Evolutionary conservation across 768 basidiomycete genomes (phyloP), one percentile per base, ranked within the genome.

Genomic region (Boletus edulis): DNA sequence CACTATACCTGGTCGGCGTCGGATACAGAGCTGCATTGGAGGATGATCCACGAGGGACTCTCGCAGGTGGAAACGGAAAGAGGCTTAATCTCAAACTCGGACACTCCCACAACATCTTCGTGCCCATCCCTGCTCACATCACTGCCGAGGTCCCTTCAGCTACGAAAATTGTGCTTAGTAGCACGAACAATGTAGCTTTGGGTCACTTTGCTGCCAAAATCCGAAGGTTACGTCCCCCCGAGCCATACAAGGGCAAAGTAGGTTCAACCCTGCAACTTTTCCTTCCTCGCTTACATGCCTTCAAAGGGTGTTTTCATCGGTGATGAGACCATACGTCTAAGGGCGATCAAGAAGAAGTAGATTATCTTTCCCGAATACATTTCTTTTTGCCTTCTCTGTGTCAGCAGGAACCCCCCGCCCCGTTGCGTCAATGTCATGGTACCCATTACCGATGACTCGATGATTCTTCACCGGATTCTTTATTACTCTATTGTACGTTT

Each of bases 191-290:
- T 71, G 89, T 97, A 63, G 73, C 79, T 46, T 70, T 99, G 54
- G 94, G 94, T 2, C 77, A 91, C 60, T 96, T 96, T 67, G 90
- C 94, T 0, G 93, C 95, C 6, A 82, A 85, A 60, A 86, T 98
- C 24, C 79, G 94, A 58, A 81, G 79, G 55, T 87, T 86, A 75
- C 82, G 96, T 63, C 87, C 87, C 62, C 96, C 96, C 20, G 96
- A 99, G 68, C 95, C 94, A 15, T 99, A 98, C 75, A 93, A 98
- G 74, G 96, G 94, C 68, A 98, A 98, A 82, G 94, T 96, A 66
- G 49, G 89, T 73, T 44, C 10, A 1, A 17, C 18, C 29, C n/a
- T 3, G 22, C 44, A 4, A 20, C 42, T 34, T 20, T 37, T 32
- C 18, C 27, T 32, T 46, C 43, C 37, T 42, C 22, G n/a, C 57